Percentiles rank a stretch among this genome's conserved stretches.
phyloP scores from a whole-genome alignment of 2,329 filamentous ascomycete species.

The Cytospora piceicola region DNA sequence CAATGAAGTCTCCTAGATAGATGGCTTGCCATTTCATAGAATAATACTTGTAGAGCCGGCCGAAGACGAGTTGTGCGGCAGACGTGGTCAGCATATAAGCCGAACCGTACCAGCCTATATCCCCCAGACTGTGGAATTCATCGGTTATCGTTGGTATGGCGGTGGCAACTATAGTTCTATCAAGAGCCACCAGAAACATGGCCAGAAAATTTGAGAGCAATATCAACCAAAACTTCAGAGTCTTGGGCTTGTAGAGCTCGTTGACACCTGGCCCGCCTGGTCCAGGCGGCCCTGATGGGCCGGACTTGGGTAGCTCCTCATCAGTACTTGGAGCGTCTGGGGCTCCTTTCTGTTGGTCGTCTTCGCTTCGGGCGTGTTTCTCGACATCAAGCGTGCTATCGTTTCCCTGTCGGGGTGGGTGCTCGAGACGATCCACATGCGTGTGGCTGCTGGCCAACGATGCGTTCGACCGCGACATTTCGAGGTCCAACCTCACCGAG shows the following conservation, averaged over 20 bases:
- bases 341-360: neutral
- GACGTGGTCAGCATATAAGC: constrained; percentile 64
- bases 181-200: constrained; percentile 62
- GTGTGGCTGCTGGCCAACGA: constrained; percentile 30
- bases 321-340: neutral
- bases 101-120: constrained; percentile 68
- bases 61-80: constrained; percentile 58
- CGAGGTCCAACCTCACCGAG: neutral
- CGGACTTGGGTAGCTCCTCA: constrained; percentile 1
- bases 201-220: constrained; percentile 58
- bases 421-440: constrained; percentile 8
- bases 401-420: constrained; percentile 3
- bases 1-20: neutral
- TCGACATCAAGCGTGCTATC: constrained; percentile 18
- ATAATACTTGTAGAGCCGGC: constrained; percentile 59
- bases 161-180: constrained; percentile 60
- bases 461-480: constrained; percentile 26
- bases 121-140: constrained; percentile 60
- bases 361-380: constrained; percentile 7
- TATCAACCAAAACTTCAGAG: constrained; percentile 59
- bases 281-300: constrained; percentile 14
- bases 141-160: constrained; percentile 60
- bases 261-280: constrained; percentile 30
- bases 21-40: constrained; percentile 49
- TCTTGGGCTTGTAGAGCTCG: constrained; percentile 56